These are phyloP conservation scores for Suillus luteus DNA, from an alignment of 768 basidiomycete species.

Conservation along the genomic window DNA sequence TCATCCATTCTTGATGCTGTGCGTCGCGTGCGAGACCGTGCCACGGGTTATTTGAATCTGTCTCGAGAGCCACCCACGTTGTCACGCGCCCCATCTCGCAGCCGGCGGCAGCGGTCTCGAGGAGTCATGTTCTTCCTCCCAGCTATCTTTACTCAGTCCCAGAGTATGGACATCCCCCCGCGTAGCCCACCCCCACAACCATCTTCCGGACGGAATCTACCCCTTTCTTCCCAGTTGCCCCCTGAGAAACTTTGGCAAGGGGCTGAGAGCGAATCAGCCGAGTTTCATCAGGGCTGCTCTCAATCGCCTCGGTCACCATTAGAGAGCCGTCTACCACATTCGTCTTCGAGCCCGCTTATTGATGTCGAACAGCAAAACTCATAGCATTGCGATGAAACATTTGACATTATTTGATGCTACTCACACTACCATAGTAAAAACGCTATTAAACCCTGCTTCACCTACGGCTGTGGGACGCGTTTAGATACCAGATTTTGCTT, in stretches of 20 bases:
- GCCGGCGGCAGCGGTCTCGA: slow-evolving; percentile 50
- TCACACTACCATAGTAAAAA: slow-evolving; percentile 31
- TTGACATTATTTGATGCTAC: slow-evolving; percentile 16
- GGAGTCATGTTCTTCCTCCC: slow-evolving; percentile 82
- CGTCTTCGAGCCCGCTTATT: slow-evolving; percentile 30
- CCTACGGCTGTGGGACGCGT: slow-evolving; percentile 26
- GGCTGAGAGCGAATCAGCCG: slow-evolving; percentile 34
- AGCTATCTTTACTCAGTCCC: slow-evolving; percentile 65
- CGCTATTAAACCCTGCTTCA: slow-evolving; percentile 32
- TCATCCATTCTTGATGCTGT: slow-evolving; percentile 53
- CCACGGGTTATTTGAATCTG: slow-evolving; percentile 46
- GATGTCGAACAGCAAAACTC: slow-evolving; percentile 29
- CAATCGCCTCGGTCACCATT: slow-evolving; percentile 26
- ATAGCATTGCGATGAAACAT: slow-evolving; percentile 20
- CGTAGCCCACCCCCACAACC: slow-evolving; percentile 36
- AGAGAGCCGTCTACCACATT: slow-evolving; percentile 27
- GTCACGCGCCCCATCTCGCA: slow-evolving; percentile 50
- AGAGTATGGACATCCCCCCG: slow-evolving; percentile 30
- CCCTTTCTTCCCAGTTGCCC: slow-evolving; percentile 24
- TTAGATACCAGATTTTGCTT: slow-evolving; percentile 16
- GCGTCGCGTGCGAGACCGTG: slow-evolving; percentile 57
- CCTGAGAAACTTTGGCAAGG: slow-evolving; percentile 49
- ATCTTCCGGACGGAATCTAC: slow-evolving; percentile 11
- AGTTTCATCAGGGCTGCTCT: slow-evolving; percentile 31
- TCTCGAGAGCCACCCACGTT: slow-evolving; percentile 37